A percentile compares a stretch with the other conserved stretches of the same genome.
Evolutionary conservation across 2,329 filamentous ascomycete species (phyloP).

Genomic region (Ustulina deusta): DNA sequence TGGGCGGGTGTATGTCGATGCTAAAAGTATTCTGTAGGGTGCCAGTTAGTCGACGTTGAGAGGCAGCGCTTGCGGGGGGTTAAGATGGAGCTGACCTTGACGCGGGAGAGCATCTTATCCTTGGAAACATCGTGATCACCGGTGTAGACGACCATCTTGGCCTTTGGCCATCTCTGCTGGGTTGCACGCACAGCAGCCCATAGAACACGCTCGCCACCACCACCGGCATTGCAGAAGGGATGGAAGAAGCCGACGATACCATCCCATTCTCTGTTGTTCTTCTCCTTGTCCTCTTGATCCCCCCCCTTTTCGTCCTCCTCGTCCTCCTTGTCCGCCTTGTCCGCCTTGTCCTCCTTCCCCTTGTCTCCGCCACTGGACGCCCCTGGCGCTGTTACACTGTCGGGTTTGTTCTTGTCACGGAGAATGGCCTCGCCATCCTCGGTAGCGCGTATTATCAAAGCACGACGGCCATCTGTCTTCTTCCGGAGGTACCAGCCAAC

Average conservation of each 20-base stretch:
- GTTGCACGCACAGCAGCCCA: constrained; percentile 96
- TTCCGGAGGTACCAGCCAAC: constrained; percentile 72
- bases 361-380: constrained; percentile 74
- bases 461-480: constrained; percentile 72
- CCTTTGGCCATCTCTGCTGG: constrained; percentile 87
- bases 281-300: constrained; percentile 45
- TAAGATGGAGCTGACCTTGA: constrained; percentile 67
- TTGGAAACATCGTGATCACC: constrained; percentile 93
- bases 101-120: constrained; percentile 78
- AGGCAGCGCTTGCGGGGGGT: neutral
- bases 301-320: constrained; percentile 49
- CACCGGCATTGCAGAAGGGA: constrained; percentile 97
- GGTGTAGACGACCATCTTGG: constrained; percentile 93
- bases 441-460: constrained; percentile 67
- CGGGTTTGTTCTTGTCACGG: constrained; percentile 47
- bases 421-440: constrained; percentile 57
- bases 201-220: constrained; percentile 93
- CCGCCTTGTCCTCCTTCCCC: constrained; percentile 63
- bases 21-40: constrained; percentile 82
- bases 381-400: constrained; percentile 47
- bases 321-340: constrained; percentile 34
- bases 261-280: constrained; percentile 73
- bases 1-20: constrained; percentile 85
- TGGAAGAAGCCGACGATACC: constrained; percentile 97
- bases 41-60: constrained; percentile 21